These are phyloP conservation scores for Mortierella sp. DNA, from an alignment of 371 early-diverging fungal species.

Conservation along the genomic window DNA sequence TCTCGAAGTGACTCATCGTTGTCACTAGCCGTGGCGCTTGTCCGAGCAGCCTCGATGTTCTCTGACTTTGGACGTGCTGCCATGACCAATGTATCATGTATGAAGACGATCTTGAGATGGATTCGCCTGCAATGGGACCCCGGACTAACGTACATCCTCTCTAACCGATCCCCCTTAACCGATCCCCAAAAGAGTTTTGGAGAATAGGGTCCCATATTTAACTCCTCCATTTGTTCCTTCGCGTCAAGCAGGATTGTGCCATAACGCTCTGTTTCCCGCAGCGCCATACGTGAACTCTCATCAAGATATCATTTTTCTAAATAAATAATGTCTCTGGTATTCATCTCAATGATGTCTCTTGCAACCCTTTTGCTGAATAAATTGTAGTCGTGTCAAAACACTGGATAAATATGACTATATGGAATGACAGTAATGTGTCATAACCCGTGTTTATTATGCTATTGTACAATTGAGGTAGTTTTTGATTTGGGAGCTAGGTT, in stretches of 20 bases:
- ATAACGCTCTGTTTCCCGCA: background rate
- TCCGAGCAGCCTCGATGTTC: background rate
- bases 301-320: background rate
- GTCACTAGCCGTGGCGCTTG: background rate
- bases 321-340: background rate
- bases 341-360: too few species aligned
- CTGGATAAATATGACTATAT: background rate
- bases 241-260: background rate
- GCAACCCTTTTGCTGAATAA: background rate
- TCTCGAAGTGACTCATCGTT: background rate
- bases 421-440: background rate
- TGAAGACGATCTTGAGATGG: background rate
- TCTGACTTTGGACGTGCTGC: background rate
- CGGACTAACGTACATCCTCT: background rate
- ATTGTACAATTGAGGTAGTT: background rate
- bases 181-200: background rate
- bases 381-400: background rate
- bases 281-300: background rate
- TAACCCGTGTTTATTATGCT: background rate
- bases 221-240: background rate
- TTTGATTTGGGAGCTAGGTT: background rate
- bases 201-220: background rate
- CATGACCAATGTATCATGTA: background rate
- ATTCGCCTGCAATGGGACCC: conserved; percentile 20
- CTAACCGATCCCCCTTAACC: too few species aligned